These are phyloP conservation scores for Gyrodon lividus DNA, from an alignment of 768 basidiomycete species.

Conservation along the genomic window DNA sequence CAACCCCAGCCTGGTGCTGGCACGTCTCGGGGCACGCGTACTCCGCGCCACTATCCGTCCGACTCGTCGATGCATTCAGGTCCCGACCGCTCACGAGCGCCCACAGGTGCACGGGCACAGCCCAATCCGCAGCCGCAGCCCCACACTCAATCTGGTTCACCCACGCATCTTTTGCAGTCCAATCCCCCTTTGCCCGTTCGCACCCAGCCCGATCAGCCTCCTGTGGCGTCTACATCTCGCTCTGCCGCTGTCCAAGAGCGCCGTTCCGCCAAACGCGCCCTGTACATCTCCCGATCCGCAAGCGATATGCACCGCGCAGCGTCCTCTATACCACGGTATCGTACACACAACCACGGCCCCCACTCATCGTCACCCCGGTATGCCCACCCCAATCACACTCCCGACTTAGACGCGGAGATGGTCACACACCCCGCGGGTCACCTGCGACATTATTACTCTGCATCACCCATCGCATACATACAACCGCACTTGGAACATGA, in stretches of 20 bases:
- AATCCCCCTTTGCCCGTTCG: background rate
- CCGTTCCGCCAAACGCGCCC: conserved; percentile 11
- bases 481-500: background rate
- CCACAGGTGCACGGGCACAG: background rate
- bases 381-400: background rate
- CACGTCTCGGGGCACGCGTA: background rate
- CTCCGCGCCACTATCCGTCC: conserved; percentile 1
- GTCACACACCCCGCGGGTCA: conserved; percentile 5
- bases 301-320: conserved; percentile 20
- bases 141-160: background rate
- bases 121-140: background rate
- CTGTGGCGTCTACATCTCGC: background rate
- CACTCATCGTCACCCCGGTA: background rate
- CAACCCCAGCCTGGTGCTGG: background rate
- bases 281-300: conserved; percentile 22
- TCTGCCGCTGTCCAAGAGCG: conserved; percentile 3
- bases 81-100: background rate
- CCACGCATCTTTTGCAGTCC: background rate
- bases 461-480: conserved; percentile 8
- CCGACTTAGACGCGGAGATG: background rate
- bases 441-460: conserved; percentile 24
- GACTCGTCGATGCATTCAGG: background rate
- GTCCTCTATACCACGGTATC: background rate
- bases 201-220: background rate
- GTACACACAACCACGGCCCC: background rate